Conservation (phyloP, 208 protist genomes). For the Spironucleus salmonicida region DNA sequence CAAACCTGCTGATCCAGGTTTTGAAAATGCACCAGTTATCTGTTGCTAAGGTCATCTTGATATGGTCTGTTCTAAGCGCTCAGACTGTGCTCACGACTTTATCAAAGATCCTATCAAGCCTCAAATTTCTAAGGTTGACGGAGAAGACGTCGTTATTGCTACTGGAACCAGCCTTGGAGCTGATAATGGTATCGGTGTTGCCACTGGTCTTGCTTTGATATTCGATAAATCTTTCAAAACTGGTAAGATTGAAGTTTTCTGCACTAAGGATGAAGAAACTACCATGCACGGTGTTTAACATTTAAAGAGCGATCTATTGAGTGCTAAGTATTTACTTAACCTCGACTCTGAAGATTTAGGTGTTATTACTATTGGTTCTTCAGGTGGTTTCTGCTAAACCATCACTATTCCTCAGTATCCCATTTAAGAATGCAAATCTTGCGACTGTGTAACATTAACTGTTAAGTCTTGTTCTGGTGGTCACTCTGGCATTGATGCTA, state of each 20-base stretch:
- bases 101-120: constrained; percentile 30
- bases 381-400: constrained; percentile 30
- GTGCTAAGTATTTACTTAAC: constrained; percentile 33
- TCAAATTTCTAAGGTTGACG: background rate
- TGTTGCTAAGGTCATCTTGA: constrained; percentile 34
- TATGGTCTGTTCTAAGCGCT: constrained; percentile 35
- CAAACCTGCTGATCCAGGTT: constrained; percentile 33
- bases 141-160: constrained; percentile 1
- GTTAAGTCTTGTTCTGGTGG: constrained; percentile 23
- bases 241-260: constrained; percentile 31
- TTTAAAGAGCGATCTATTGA: constrained; percentile 24
- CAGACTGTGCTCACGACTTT: constrained; percentile 28
- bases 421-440: background rate
- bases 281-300: constrained; percentile 27
- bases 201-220: constrained; percentile 35
- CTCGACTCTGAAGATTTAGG: constrained; percentile 36
- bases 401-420: background rate
- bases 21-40: constrained; percentile 28
- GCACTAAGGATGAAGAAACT: constrained; percentile 36
- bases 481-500: constrained; percentile 42
- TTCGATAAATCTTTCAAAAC: constrained; percentile 36
- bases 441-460: constrained; percentile 14
- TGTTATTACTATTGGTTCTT: constrained; percentile 34
- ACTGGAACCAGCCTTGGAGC: constrained; percentile 33
- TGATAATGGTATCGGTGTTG: constrained; percentile 38